Conservation (phyloP, 2,329 filamentous ascomycete genomes). For the Cladophialophora bantiana region DNA sequence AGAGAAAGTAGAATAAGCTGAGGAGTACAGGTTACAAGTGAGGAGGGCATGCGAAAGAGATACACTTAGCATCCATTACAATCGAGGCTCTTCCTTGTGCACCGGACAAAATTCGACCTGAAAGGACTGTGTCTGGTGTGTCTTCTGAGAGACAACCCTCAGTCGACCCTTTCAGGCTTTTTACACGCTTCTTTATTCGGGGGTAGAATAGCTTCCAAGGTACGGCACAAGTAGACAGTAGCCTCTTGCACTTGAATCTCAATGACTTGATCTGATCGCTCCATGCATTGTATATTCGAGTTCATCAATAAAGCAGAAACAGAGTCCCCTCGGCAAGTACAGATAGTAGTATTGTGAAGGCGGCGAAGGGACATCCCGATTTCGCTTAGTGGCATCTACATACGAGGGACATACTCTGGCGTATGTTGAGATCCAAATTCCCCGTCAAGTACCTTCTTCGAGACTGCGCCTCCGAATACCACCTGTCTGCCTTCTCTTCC, state of each 20-base stretch:
- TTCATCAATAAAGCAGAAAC: background rate
- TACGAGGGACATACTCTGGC: background rate
- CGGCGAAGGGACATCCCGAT: background rate
- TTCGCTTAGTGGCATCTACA: constrained; percentile 4
- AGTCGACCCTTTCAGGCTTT: background rate
- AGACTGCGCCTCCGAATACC: background rate
- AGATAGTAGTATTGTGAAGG: background rate
- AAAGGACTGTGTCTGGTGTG: background rate
- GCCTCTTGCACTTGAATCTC: background rate
- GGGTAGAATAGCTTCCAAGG: background rate
- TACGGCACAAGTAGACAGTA: background rate
- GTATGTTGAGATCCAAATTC: constrained; percentile 10
- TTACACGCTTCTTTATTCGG: background rate
- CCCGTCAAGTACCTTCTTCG: background rate
- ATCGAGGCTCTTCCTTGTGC: background rate
- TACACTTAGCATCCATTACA: constrained; percentile 3
- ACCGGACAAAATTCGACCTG: background rate
- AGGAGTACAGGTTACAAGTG: background rate
- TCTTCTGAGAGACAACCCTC: background rate
- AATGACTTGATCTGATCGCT: background rate
- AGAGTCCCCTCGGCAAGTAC: background rate
- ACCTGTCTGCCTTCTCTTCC: background rate
- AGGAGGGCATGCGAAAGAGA: background rate
- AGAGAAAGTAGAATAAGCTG: background rate
- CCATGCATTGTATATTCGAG: background rate